Conservation (phyloP, 2,329 filamentous ascomycete genomes). For the Aquanectria penicillioides region DNA sequence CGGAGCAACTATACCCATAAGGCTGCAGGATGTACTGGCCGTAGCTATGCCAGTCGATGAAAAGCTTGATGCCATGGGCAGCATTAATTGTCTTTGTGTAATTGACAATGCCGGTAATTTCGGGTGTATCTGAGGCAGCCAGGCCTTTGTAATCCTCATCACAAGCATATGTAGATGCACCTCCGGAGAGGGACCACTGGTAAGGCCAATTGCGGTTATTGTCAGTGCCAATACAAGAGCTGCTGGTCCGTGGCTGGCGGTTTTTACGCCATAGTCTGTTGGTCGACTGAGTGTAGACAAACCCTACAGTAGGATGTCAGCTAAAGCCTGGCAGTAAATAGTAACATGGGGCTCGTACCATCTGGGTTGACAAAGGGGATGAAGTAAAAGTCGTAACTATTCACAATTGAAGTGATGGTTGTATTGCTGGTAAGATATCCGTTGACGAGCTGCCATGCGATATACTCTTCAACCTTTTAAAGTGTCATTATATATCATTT, state of each 20-base stretch:
- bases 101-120: constrained; percentile 58
- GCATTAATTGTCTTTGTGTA: constrained; percentile 41
- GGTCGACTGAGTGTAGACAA: constrained; percentile 63
- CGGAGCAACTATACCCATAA: constrained; percentile 67
- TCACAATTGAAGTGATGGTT: constrained; percentile 57
- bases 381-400: constrained; percentile 74
- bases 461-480: constrained; percentile 59
- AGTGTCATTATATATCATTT: not conserved
- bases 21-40: constrained; percentile 66
- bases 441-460: constrained; percentile 59
- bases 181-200: constrained; percentile 60
- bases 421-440: constrained; percentile 51
- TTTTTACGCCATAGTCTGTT: constrained; percentile 72
- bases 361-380: constrained; percentile 71
- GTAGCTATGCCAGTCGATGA: constrained; percentile 74
- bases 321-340: constrained; percentile 8
- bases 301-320: constrained; percentile 14
- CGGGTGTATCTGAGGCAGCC: constrained; percentile 57
- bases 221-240: constrained; percentile 61
- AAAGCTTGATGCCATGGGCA: constrained; percentile 62
- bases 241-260: constrained; percentile 53
- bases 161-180: constrained; percentile 63
- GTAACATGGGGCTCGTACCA: constrained; percentile 47
- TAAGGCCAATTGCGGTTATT: constrained; percentile 70
- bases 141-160: constrained; percentile 58